phyloP scores from a whole-genome alignment of 768 basidiomycete genomes.

The Brasilioporus rufonigricans region DNA sequence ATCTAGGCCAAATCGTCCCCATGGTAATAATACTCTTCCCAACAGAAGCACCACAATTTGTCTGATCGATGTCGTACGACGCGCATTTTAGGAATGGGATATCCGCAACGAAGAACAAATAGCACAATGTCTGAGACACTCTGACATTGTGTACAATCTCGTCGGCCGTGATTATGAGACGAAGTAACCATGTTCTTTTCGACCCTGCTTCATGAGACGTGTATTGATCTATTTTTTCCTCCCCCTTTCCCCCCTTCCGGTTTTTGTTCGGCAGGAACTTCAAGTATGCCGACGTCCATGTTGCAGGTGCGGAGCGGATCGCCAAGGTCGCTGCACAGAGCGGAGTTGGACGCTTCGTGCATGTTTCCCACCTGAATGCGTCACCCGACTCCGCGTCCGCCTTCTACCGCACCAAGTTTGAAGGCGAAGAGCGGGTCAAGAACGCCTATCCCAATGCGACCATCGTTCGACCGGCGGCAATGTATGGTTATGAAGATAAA shows the following conservation, averaged over 20 bases:
- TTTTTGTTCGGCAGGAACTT: constrained; percentile 67
- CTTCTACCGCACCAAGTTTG: constrained; percentile 87
- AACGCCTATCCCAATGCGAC: constrained; percentile 82
- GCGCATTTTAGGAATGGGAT: constrained; percentile 82
- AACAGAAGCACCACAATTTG: constrained; percentile 14
- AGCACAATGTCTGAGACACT: constrained; percentile 90
- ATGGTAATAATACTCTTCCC: constrained; percentile 57
- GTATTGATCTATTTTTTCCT: constrained; percentile 12
- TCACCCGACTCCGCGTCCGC: constrained; percentile 70
- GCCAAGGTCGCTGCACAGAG: constrained; percentile 74
- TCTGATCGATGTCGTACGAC: constrained; percentile 24
- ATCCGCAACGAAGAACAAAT: constrained; percentile 87
- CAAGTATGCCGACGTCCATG: constrained; percentile 76
- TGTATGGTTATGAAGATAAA: constrained; percentile 97
- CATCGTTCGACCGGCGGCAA: constrained; percentile 77
- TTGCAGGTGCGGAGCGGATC: constrained; percentile 79
- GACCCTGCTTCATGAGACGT: constrained; percentile 10
- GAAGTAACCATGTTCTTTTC: constrained; percentile 56
- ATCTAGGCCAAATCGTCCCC: constrained; percentile 93
- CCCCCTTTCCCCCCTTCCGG: not conserved
- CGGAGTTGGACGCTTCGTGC: constrained; percentile 84
- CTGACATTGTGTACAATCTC: constrained; percentile 95
- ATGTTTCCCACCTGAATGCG: constrained; percentile 95
- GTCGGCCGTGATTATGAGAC: constrained; percentile 94
- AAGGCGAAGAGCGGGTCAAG: constrained; percentile 85